These are phyloP conservation scores for Fistulinella prunicolor DNA, from an alignment of 768 basidiomycete genomes.

Conservation along the genomic window DNA sequence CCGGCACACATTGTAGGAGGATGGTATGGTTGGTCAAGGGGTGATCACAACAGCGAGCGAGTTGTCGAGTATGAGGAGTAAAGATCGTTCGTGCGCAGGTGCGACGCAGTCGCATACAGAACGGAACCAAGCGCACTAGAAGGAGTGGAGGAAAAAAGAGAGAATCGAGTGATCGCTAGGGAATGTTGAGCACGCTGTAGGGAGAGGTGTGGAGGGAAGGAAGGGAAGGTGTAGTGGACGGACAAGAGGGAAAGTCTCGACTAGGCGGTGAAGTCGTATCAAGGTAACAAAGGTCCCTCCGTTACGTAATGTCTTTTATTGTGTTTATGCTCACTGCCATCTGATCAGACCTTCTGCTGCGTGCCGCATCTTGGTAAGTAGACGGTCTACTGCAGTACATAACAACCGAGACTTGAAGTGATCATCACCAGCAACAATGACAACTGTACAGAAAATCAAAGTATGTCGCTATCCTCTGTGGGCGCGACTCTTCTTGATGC, in stretches of 20 bases:
- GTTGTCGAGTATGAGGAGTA: slow-evolving; percentile 21
- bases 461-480: slow-evolving; percentile 35
- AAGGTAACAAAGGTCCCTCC: slow-evolving; percentile 8
- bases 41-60: slow-evolving; percentile 23
- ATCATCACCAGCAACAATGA: slow-evolving; percentile 46
- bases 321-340: background rate
- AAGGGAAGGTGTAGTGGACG: background rate
- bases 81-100: slow-evolving; percentile 23
- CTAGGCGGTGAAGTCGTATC: slow-evolving; percentile 2
- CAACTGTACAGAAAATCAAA: slow-evolving; percentile 89
- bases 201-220: slow-evolving; percentile 19
- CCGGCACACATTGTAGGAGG: slow-evolving; percentile 43
- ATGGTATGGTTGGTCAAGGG: slow-evolving; percentile 11
- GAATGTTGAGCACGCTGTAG: slow-evolving; percentile 5
- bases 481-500: slow-evolving; percentile 12
- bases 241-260: slow-evolving; percentile 10
- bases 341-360: background rate
- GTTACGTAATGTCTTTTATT: slow-evolving; percentile 15
- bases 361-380: no score
- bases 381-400: no score
- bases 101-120: slow-evolving; percentile 37
- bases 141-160: slow-evolving; percentile 25
- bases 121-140: slow-evolving; percentile 15
- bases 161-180: slow-evolving; percentile 12
- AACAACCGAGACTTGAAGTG: no score